A percentile compares a stretch with the other conserved stretches of the same genome.
Conservation (phyloP, 345 rosid species). For the Noccaea bulbosa region DNA sequence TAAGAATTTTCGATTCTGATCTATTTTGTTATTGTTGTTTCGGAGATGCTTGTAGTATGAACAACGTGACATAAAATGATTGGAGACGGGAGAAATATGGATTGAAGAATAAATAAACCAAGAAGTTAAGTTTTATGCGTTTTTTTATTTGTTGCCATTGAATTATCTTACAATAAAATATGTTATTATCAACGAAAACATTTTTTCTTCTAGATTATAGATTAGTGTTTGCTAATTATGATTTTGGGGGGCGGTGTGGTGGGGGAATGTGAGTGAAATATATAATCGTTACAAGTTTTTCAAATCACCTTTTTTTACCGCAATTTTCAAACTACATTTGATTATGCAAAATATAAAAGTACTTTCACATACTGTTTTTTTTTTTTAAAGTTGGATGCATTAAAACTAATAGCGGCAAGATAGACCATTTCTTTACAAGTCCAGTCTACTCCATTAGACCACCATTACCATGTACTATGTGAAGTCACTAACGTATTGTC, state of each 20-base stretch:
- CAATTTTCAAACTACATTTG: too few species aligned
- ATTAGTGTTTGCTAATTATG: not conserved
- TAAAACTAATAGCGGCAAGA: too few species aligned
- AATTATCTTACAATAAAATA: not conserved
- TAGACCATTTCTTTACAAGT: too few species aligned
- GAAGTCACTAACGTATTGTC: too few species aligned
- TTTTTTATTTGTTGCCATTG: not conserved
- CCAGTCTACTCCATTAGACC: too few species aligned
- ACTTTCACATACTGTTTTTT: too few species aligned
- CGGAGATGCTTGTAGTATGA: slow-evolving; percentile 9
- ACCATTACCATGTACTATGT: too few species aligned
- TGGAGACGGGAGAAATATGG: not conserved
- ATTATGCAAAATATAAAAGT: too few species aligned
- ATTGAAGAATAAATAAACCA: slow-evolving; percentile 10
- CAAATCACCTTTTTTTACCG: too few species aligned
- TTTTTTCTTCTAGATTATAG: not conserved
- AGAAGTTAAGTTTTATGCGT: not conserved
- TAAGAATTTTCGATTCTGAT: not conserved
- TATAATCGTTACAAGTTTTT: too few species aligned
- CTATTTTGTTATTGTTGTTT: slow-evolving; percentile 14
- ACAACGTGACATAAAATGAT: not conserved
- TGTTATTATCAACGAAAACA: not conserved
- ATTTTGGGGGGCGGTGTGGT: not conserved
- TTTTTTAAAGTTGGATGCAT: too few species aligned
- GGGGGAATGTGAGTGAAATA: not conserved